Evolutionary conservation across 1,139 yeast genomes (phyloP).

Genomic region (Yamadazyma pseudoaaseri): DNA sequence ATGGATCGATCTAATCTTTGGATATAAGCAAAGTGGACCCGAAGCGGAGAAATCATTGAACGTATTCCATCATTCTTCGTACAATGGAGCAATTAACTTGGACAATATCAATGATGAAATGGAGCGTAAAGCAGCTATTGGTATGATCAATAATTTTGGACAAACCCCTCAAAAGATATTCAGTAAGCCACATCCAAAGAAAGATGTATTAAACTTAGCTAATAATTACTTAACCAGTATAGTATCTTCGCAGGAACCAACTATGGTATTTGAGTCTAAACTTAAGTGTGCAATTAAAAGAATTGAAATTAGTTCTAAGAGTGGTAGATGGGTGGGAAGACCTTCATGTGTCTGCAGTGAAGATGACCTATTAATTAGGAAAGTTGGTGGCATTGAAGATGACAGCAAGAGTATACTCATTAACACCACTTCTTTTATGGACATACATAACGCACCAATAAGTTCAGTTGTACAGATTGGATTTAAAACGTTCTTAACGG

Average conservation of each 20-base stretch:
- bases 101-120: slow-evolving; percentile 69
- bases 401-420: slow-evolving; percentile 38
- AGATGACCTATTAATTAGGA: slow-evolving; percentile 40
- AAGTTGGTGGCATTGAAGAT: slow-evolving; percentile 23
- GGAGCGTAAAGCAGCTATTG: slow-evolving; percentile 73
- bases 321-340: slow-evolving; percentile 47
- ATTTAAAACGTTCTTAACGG: slow-evolving; percentile 46
- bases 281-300: slow-evolving; percentile 33
- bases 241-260: slow-evolving; percentile 23
- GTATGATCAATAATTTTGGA: slow-evolving; percentile 86
- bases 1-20: slow-evolving; percentile 86
- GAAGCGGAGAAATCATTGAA: slow-evolving; percentile 65
- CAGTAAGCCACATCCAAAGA: slow-evolving; percentile 57
- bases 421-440: slow-evolving; percentile 41
- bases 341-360: slow-evolving; percentile 37
- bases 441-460: slow-evolving; percentile 38
- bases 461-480: slow-evolving; percentile 37
- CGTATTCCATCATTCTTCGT: slow-evolving; percentile 79
- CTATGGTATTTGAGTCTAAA: slow-evolving; percentile 36
- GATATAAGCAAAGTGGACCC: slow-evolving; percentile 70
- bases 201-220: slow-evolving; percentile 39
- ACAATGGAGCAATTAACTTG: slow-evolving; percentile 76
- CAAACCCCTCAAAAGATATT: slow-evolving; percentile 81
- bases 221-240: slow-evolving; percentile 30
- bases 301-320: slow-evolving; percentile 37